A percentile compares a stretch with the other conserved stretches of the same genome.
These are phyloP conservation scores for Aspergillus texensis DNA, from an alignment of 2,329 filamentous ascomycete genomes.

Conservation along the genomic window DNA sequence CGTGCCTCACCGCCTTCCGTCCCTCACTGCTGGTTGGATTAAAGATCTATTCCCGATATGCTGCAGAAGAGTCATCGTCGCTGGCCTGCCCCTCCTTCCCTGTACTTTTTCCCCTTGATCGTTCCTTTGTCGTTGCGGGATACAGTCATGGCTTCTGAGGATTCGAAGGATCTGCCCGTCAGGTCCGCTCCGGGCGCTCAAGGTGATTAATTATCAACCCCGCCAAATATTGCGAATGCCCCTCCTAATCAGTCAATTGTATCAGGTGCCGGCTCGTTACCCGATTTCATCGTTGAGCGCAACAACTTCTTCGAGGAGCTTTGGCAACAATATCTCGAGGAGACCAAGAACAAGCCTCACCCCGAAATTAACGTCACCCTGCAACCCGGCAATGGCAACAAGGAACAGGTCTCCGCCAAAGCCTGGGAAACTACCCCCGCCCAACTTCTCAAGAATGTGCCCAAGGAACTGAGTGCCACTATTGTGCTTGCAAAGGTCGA, in stretches of 20 bases:
- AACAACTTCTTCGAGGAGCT: conserved; percentile 86
- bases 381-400: conserved; percentile 45
- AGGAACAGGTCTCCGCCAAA: conserved; percentile 60
- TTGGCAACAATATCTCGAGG: conserved; percentile 80
- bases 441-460: conserved; percentile 75
- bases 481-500: conserved; percentile 81
- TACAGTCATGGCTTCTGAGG: conserved; percentile 37
- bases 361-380: conserved; percentile 53
- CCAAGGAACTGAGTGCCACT: conserved; percentile 85
- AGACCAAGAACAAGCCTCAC: conserved; percentile 60
- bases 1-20: conserved; percentile 39
- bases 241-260: conserved; percentile 28
- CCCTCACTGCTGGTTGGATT: conserved; percentile 24
- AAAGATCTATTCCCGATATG: conserved; percentile 9
- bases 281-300: conserved; percentile 80
- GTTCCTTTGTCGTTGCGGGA: conserved; percentile 16
- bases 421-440: conserved; percentile 90
- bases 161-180: conserved; percentile 39
- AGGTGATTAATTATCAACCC: conserved; percentile 33
- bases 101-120: conserved; percentile 24
- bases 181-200: conserved; percentile 36
- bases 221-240: conserved; percentile 35
- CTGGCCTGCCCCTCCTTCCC: conserved; percentile 16
- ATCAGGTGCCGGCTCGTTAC: conserved; percentile 48
- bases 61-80: conserved; percentile 17